Conservation (phyloP, 805 yeast genomes). For the Saturnispora hagleri region DNA sequence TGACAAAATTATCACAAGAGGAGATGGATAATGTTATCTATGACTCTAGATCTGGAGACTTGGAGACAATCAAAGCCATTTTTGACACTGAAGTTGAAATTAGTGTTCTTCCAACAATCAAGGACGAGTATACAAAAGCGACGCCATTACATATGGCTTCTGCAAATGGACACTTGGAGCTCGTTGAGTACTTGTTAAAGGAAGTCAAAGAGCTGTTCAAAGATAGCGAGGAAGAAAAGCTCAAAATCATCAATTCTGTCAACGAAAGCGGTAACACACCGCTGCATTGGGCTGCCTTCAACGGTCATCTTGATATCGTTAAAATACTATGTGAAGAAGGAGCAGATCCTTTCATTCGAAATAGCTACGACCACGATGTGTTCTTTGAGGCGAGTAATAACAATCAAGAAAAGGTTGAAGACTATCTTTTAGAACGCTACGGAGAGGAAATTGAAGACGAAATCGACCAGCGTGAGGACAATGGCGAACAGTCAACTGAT, state of each 20-base stretch:
- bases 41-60: constrained; percentile 83
- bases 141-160: constrained; percentile 93
- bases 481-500: constrained; percentile 28
- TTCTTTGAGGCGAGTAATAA: constrained; percentile 84
- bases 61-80: constrained; percentile 61
- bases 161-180: constrained; percentile 82
- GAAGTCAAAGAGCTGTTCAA: constrained; percentile 27
- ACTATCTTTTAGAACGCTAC: constrained; percentile 62
- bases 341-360: constrained; percentile 77
- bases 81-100: constrained; percentile 49
- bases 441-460: constrained; percentile 48
- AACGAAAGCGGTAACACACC: constrained; percentile 91
- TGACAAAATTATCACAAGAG: constrained; percentile 45
- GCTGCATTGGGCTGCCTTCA: constrained; percentile 91
- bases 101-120: constrained; percentile 33
- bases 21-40: constrained; percentile 75
- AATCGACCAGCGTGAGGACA: constrained; percentile 33
- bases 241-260: constrained; percentile 34
- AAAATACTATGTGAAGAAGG: constrained; percentile 61
- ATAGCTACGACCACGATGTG: constrained; percentile 69
- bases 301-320: constrained; percentile 72
- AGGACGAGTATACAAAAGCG: constrained; percentile 54
- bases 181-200: constrained; percentile 50
- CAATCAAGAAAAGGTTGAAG: constrained; percentile 66
- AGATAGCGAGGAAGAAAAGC: constrained; percentile 30